Evolutionary conservation across 768 basidiomycete genomes (phyloP).

Genomic region (Xerocomus spinulosus): DNA sequence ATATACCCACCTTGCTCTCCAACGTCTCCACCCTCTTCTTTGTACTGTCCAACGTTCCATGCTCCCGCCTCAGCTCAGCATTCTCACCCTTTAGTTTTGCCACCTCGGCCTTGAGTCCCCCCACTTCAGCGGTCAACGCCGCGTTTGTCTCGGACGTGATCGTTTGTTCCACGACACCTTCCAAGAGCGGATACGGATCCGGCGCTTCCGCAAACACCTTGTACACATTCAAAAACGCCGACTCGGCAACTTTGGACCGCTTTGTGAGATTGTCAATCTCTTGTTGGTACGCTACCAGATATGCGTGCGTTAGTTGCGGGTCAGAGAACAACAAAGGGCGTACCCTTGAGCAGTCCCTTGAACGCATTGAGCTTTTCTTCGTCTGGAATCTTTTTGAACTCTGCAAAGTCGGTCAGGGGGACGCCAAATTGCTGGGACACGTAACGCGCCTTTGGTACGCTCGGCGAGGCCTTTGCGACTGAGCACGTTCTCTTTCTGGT

Average conservation of each 20-base stretch:
- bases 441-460: slow-evolving; percentile 90
- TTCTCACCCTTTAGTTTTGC: slow-evolving; percentile 77
- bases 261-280: slow-evolving; percentile 96
- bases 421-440: too few relatives aligned
- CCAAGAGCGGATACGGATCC: slow-evolving; percentile 94
- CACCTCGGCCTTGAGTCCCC: slow-evolving; percentile 70
- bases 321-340: slow-evolving; percentile 7
- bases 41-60: slow-evolving; percentile 56
- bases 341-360: slow-evolving; percentile 88
- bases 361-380: slow-evolving; percentile 82
- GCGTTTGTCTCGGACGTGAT: slow-evolving; percentile 54
- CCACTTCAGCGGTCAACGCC: slow-evolving; percentile 55
- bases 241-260: slow-evolving; percentile 88
- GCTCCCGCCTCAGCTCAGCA: slow-evolving; percentile 70
- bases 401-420: slow-evolving; percentile 47
- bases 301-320: too few relatives aligned
- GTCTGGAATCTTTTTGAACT: slow-evolving; percentile 95
- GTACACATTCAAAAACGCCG: slow-evolving; percentile 94
- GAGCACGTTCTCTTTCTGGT: slow-evolving; percentile 95
- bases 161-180: slow-evolving; percentile 94
- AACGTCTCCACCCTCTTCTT: slow-evolving; percentile 77
- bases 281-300: slow-evolving; percentile 89
- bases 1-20: slow-evolving; percentile 66
- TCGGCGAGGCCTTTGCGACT: slow-evolving; percentile 93
- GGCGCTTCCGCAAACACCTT: slow-evolving; percentile 96